Evolutionary conservation across 1,139 yeast species (phyloP).

Genomic region (Magnusiomyces sp.): DNA sequence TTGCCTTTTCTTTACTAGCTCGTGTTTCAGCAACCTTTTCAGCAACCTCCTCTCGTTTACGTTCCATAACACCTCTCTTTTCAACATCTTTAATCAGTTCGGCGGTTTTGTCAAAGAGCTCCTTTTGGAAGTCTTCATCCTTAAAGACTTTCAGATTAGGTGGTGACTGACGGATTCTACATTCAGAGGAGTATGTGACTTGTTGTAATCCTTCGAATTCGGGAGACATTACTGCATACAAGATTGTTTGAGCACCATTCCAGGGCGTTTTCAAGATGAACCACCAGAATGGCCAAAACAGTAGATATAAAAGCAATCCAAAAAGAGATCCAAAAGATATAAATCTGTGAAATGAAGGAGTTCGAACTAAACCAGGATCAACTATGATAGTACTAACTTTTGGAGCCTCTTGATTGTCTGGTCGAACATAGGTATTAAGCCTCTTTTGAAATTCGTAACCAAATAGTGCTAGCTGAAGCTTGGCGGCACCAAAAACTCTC

Average conservation of each 20-base stretch:
- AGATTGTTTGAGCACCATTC: slow-evolving; percentile 72
- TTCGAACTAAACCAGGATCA: slow-evolving; percentile 88
- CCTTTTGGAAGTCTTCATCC: slow-evolving; percentile 53
- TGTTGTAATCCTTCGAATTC: slow-evolving; percentile 52
- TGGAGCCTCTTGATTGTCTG: slow-evolving; percentile 51
- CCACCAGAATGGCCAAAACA: slow-evolving; percentile 78
- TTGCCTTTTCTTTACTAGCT: slow-evolving; percentile 4
- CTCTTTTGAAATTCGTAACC: slow-evolving; percentile 68
- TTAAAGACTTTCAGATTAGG: slow-evolving; percentile 57
- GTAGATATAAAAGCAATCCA: slow-evolving; percentile 58
- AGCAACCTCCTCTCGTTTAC: slow-evolving; percentile 23
- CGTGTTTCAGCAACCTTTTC: slow-evolving; percentile 6
- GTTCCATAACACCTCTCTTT: slow-evolving; percentile 53
- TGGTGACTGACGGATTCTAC: slow-evolving; percentile 40
- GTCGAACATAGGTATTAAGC: slow-evolving; percentile 47
- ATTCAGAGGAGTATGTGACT: slow-evolving; percentile 66
- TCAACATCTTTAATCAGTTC: slow-evolving; percentile 51
- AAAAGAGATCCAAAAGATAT: slow-evolving; percentile 66
- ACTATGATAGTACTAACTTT: slow-evolving; percentile 68
- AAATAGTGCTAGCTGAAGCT: slow-evolving; percentile 64
- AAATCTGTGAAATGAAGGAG: slow-evolving; percentile 75
- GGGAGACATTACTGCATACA: slow-evolving; percentile 68
- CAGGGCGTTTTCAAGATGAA: slow-evolving; percentile 62
- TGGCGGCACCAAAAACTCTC: slow-evolving; percentile 73
- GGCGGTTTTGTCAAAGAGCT: slow-evolving; percentile 56